Base-by-base conservation (phyloP, 345 rosid species). In the Linum trigynum region DNA sequence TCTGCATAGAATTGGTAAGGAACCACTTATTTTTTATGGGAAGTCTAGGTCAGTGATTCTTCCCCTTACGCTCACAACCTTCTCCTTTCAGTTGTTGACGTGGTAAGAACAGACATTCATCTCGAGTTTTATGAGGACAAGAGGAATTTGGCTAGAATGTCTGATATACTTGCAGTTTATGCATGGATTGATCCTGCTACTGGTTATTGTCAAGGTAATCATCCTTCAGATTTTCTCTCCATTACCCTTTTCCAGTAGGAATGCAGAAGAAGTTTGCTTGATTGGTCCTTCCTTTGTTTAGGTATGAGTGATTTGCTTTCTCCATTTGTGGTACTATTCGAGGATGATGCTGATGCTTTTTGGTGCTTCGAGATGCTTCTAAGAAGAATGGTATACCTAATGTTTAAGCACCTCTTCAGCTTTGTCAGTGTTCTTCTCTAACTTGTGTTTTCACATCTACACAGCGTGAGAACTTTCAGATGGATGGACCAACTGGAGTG, bases 321-420 rank as follows among this genome's bases (percentile, higher is more conserved):
- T 72, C 98, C 95, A 68, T 91, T 91, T 40, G 85, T 91, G 72
- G 86, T 91, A 72, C 86, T 91, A 35, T 91, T 86, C 73, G 98
- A 89, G 82, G 98, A 91, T 71, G 74, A 91, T 66, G 92, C 87
- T 12, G 98, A 91, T 73, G 98, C 98, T 62, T 91, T 91, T 82
- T 91, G 98, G 98, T 91, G 96, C 84, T 91, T 91, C 77, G 98
- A 89, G 86, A 91, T 91, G 95, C 96, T 91, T 71, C 71, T 91
- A 68, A 85, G 95, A 82, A 86, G 92, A 87, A 89, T 80, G 92
- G 98, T 91, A 87, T 66, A 71, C 50, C 17, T 48, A 57, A 55
- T 61, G 39, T 50, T 62, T 23, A 41, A 55, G 62, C 39, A 58
- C 67, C 59, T 62, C 32, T 68, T 68, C 53, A 62, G 64, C 23